Base-by-base conservation (phyloP, 2,329 filamentous ascomycete species). In the Neonectria coccinea region DNA sequence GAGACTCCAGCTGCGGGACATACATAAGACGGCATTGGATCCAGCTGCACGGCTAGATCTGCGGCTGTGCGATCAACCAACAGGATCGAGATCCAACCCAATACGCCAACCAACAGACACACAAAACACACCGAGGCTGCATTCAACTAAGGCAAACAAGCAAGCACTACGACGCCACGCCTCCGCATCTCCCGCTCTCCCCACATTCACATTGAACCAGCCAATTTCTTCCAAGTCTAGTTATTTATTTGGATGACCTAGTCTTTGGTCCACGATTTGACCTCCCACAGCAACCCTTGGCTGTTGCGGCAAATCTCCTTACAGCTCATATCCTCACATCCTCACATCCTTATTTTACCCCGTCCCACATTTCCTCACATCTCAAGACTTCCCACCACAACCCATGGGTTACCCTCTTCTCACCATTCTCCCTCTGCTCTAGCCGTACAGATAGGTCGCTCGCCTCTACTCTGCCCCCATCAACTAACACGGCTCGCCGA, bases 371-470 rank as follows among this genome's bases (percentile, higher is more conserved):
- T 42, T n/a, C 33, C 36, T 54, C 45, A 29, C 44, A 50, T 36
- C 14, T 44, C 47, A 50, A 36, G 33, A 54, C 33, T 31, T 53
- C 39, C 14, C 18, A 22, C 29, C 47, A 44, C 47, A 48, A 31
- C 41, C 48, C 42, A 56, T 52, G 31, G 10, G 14, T 60, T 45
- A 14, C 33, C 41, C 31, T 33, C 22, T 54, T 33, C 20, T 25
- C 50, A 10, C 31, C 48, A 14, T 25, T 50, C 29, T 31, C 50
- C 25, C 51, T 44, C 25, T 44, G 9, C 45, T 25, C 31, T 27
- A 59, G 31, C 39, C 36, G 51, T 59, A 44, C 56, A 51, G 39
- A 64, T 64, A 56, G 36, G 56, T 53, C 56, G 18, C 22, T 33
- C 31, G 27, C 27, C 25, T 45, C 18, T 51, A 8, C n/a, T 22